Evolutionary conservation across 352 stramenopile species (phyloP), one percentile per base, ranked within the genome.

Genomic region (Elongisporangium prolatum): DNA sequence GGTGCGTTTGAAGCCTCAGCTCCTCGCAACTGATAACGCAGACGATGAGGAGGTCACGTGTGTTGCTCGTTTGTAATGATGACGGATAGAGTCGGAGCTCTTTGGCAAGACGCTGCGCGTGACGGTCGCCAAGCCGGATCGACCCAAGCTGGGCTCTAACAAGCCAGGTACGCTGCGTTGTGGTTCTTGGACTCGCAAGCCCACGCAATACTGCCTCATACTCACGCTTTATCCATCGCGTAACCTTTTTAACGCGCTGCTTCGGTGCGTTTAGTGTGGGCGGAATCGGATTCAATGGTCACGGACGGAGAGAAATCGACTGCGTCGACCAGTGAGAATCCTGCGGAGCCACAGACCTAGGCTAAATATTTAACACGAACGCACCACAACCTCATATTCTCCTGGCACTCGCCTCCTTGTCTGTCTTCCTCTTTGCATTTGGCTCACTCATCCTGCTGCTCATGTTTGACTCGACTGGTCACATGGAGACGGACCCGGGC

Each of bases 81-180:
- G 14, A n/a, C n/a, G 54, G 48, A 44, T 20, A 96, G 86, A 96
- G 34, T 88, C 89, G 34, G 93, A 98, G 69, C 76, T 98, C 40
- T 95, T 97, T 63, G 92, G 92, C 34, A 84, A 81, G 63, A 96
- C 90, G 20, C 67, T 98, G 62, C 87, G 79, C 40, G 95, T 98
- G 50, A 95, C 87, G 48, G 86, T 98, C 40, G 95, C 95, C 18
- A 96, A 96, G 59, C 84, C 89, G 1, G 83, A 93, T 51, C 70
- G 75, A 17, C 74, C 82, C 1, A 88, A 93, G 61, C 73, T 93
- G 8, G 84, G 84, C 18, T 83, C 82, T 0, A 72, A 77, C 25
- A 93, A 91, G 50, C 82, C 84, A 87, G 81, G 84, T 91, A 53
- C 50, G 68, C 61, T 17, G n/a, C 21, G 6, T 1, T 52, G 5